These are phyloP conservation scores for Venturia oleaginea DNA, from an alignment of 2,329 filamentous ascomycete genomes.

Conservation along the genomic window DNA sequence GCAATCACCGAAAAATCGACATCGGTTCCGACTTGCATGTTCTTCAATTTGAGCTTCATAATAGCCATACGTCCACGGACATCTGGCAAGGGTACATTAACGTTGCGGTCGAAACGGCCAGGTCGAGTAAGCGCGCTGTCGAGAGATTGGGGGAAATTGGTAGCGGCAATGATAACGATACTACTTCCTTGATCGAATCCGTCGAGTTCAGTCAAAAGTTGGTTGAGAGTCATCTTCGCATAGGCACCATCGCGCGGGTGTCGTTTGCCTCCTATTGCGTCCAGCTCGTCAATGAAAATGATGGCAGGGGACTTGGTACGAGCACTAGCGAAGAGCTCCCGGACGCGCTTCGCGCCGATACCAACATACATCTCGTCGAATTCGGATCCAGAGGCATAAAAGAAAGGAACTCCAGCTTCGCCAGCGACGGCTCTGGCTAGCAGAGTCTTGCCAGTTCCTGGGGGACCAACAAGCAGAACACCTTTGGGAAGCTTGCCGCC, in stretches of 20 bases:
- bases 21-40: constrained; percentile 70
- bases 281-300: constrained; percentile 89
- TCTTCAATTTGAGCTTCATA: constrained; percentile 85
- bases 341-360: constrained; percentile 90
- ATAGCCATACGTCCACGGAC: constrained; percentile 90
- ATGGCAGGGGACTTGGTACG: constrained; percentile 82
- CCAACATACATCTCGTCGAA: constrained; percentile 98
- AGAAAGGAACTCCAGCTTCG: constrained; percentile 95
- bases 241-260: constrained; percentile 91
- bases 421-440: constrained; percentile 91
- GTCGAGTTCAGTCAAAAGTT: constrained; percentile 91
- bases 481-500: constrained; percentile 96
- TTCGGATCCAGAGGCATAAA: constrained; percentile 99
- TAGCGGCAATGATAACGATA: constrained; percentile 92
- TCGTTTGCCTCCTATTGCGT: constrained; percentile 88
- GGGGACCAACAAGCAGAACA: constrained; percentile 87
- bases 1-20: constrained; percentile 81
- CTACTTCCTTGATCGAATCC: constrained; percentile 92
- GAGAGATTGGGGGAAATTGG: constrained; percentile 88
- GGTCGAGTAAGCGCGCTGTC: constrained; percentile 92
- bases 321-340: constrained; percentile 79
- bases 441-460: constrained; percentile 94
- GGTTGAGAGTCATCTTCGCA: constrained; percentile 94
- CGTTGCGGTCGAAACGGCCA: constrained; percentile 90
- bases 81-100: constrained; percentile 81